A percentile compares a stretch with the other conserved stretches of the same genome.
phyloP scores from a whole-genome alignment of 2,329 filamentous ascomycete species.

The Colletotrichum navitas region DNA sequence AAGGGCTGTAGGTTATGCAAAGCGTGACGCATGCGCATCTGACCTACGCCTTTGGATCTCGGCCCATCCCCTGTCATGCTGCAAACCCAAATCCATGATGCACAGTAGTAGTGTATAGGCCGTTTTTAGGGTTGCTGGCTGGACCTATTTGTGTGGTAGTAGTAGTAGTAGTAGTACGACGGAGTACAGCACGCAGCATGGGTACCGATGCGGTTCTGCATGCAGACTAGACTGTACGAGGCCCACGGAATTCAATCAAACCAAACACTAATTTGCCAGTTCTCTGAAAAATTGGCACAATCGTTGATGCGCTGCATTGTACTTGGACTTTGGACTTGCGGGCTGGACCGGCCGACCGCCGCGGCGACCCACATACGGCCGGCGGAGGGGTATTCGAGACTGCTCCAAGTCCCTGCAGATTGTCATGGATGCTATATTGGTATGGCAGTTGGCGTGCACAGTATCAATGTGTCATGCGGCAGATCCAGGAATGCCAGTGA shows the following conservation, averaged over 20 bases:
- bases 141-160: neutral
- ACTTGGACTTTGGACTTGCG: neutral
- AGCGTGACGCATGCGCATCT: slow-evolving; percentile 2
- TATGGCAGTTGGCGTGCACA: too few relatives aligned
- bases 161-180: too few relatives aligned
- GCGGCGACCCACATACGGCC: slow-evolving; percentile 1
- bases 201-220: neutral
- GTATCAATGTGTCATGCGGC: neutral
- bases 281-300: neutral
- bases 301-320: neutral
- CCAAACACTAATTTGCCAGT: too few relatives aligned
- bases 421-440: neutral
- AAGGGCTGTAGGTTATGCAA: neutral
- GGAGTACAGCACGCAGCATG: neutral
- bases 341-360: slow-evolving; percentile 21
- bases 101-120: neutral
- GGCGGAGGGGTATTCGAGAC: slow-evolving; percentile 18
- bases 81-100: neutral
- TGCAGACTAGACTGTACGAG: neutral
- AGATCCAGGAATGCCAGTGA: neutral
- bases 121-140: neutral
- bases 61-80: neutral
- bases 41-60: neutral
- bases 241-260: neutral
- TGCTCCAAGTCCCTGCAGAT: slow-evolving; percentile 1